Evolutionary conservation across 1,139 yeast species (phyloP).

Genomic region (Suhomyces yuchorum): DNA sequence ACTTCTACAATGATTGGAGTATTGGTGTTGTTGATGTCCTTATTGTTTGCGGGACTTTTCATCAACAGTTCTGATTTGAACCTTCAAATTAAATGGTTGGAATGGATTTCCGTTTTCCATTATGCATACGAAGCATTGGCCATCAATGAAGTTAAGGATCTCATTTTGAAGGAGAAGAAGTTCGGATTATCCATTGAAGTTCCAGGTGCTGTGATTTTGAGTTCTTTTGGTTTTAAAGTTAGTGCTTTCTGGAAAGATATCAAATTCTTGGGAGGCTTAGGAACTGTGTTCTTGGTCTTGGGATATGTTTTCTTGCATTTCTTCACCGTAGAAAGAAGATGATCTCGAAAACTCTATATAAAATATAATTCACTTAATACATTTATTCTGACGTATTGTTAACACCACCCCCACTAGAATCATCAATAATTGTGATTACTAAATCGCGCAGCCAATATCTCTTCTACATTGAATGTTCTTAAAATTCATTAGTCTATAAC

Average conservation of each 20-base stretch:
- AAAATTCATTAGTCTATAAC: slow-evolving; percentile 1
- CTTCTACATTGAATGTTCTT: not conserved
- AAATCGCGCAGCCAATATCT: too few relatives aligned
- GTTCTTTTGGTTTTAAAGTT: slow-evolving; percentile 91
- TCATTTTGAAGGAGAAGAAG: slow-evolving; percentile 82
- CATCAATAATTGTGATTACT: too few relatives aligned
- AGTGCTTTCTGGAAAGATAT: slow-evolving; percentile 73
- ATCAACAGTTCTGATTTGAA: slow-evolving; percentile 80
- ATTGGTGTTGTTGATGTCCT: slow-evolving; percentile 75
- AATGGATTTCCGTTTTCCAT: slow-evolving; percentile 87
- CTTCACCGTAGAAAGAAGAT: slow-evolving; percentile 76
- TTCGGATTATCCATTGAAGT: slow-evolving; percentile 93
- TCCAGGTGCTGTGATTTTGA: slow-evolving; percentile 96
- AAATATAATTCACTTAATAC: not conserved
- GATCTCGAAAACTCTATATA: slow-evolving; percentile 1
- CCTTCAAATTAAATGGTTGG: slow-evolving; percentile 71
- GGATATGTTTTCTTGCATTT: slow-evolving; percentile 78
- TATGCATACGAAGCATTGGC: slow-evolving; percentile 92
- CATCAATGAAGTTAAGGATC: slow-evolving; percentile 89
- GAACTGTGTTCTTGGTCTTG: slow-evolving; percentile 52
- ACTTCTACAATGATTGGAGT: slow-evolving; percentile 91
- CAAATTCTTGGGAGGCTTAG: slow-evolving; percentile 51
- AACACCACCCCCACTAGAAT: too few relatives aligned
- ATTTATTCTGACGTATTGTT: too few relatives aligned
- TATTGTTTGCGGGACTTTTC: slow-evolving; percentile 90